Base-by-base conservation (phyloP, 2,329 filamentous ascomycete genomes). In the Chrysoporthe deuterocubensis region DNA sequence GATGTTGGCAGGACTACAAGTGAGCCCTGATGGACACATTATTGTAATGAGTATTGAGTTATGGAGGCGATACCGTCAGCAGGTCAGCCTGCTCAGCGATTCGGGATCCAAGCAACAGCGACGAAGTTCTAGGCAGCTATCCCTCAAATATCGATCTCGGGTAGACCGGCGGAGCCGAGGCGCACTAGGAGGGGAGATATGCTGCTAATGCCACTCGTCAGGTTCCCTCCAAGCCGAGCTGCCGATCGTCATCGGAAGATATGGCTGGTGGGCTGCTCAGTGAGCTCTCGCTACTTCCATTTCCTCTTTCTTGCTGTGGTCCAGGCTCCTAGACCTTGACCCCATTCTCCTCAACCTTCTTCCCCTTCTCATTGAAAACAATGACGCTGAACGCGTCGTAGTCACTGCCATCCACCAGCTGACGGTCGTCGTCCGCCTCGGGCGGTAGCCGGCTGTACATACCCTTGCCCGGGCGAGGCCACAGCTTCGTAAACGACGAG, bases 261-360 rank as follows among this genome's bases (percentile, higher is more conserved):
- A 21, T 40, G 16, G 13, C 34, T 57, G 54, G 18, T 40, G 8
- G 34, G 34, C 34, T 40, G 34, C 54, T 40, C 18, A 13, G 54
- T 40, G 32, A 57, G 16, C 32, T n/a, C 14, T 57, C 4, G 26
- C 54, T 57, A n/a, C 48, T 32, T 8, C 21, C 5, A 3, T n/a
- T 4, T 11, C 6, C 9, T 52, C 21, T 5, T 54, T n/a, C 26
- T 54, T 13, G 50, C 13, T 7, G 50, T 16, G 26, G 21, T 1
- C 5, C 50, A 54, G 26, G 21, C 13, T 13, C 50, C 34, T 61
- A 69, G 18, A 76, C 72, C 71, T 69, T 72, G 61, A 76, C 74
- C 16, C 75, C 75, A 48, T 76, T 76, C 71, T 76, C 75, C 70
- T 72, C 68, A 26, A 76, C 62, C 68, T 76, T 76, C 66, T 72